Percentiles rank a stretch among this genome's conserved stretches.
Evolutionary conservation across 139 green algal genomes (phyloP).

Genomic region (Coelastrella sp.): DNA sequence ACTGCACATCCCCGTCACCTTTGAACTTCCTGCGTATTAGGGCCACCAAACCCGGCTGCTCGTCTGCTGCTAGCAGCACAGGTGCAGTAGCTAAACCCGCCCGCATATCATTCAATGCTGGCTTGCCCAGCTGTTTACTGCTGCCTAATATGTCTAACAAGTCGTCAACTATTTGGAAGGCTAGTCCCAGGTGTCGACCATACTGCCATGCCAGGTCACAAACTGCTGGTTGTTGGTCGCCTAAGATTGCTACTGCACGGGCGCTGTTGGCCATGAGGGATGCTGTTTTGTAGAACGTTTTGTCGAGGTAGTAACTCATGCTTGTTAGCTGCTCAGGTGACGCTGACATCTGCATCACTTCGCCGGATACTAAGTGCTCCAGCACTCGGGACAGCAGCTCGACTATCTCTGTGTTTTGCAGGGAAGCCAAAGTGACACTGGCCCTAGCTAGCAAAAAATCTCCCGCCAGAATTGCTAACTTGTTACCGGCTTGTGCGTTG

Average conservation of each 20-base stretch:
- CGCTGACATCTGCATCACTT: constrained; percentile 98
- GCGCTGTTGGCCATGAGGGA: constrained; percentile 95
- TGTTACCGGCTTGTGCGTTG: constrained; percentile 82
- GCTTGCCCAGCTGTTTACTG: constrained; percentile 91
- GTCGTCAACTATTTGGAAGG: constrained; percentile 98
- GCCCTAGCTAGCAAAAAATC: constrained; percentile 98
- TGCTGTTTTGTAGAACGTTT: constrained; percentile 98
- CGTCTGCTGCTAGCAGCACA: constrained; percentile 85
- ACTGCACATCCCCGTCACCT: constrained; percentile 79
- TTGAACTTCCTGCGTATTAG: constrained; percentile 91
- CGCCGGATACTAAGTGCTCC: constrained; percentile 96
- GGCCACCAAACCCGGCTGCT: constrained; percentile 69
- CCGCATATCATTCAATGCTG: constrained; percentile 91
- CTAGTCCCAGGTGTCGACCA: constrained; percentile 92
- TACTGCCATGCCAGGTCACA: constrained; percentile 80
- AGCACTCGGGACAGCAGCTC: constrained; percentile 93
- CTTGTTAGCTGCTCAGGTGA: constrained; percentile 72
- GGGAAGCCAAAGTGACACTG: constrained; percentile 90
- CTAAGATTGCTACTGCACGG: constrained; percentile 88
- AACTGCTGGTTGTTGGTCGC: constrained; percentile 53
- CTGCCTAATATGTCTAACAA: constrained; percentile 93
- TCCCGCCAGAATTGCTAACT: constrained; percentile 96
- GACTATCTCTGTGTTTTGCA: constrained; percentile 91
- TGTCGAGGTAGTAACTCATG: constrained; percentile 91
- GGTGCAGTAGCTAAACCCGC: constrained; percentile 95